Conservation (phyloP, 1,139 yeast genomes). For the Tardiomyces depauwii region DNA sequence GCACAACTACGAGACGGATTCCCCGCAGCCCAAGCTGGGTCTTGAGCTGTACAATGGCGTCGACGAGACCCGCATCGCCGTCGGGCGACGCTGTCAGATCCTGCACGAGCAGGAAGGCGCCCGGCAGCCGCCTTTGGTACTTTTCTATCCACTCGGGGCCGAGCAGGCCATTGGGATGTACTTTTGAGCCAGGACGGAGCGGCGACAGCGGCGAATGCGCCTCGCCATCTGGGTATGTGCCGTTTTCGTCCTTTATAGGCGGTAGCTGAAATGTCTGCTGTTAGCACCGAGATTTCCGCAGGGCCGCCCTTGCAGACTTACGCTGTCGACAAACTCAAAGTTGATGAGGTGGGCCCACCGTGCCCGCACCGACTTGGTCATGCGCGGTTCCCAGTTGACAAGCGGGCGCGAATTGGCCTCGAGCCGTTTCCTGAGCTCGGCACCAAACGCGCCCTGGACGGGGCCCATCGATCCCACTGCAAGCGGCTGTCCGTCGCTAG, state of each 20-base stretch:
- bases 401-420: not conserved
- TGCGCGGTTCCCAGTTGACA: not conserved
- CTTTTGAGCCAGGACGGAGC: constrained; percentile 25
- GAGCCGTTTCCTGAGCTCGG: not conserved
- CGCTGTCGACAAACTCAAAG: constrained; percentile 3
- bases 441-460: not conserved
- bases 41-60: constrained; percentile 17
- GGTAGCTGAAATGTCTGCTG: not conserved
- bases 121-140: constrained; percentile 33
- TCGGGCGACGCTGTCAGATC: constrained; percentile 23
- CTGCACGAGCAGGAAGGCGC: constrained; percentile 23
- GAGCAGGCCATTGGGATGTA: constrained; percentile 34
- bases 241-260: not conserved
- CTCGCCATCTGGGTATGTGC: constrained; percentile 18
- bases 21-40: constrained; percentile 23
- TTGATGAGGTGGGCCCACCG: constrained; percentile 1
- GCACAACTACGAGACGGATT: constrained; percentile 25
- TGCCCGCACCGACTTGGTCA: not conserved
- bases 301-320: not conserved
- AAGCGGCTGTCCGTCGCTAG: constrained; percentile 11
- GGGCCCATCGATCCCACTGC: constrained; percentile 8
- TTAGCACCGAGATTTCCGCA: not conserved
- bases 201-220: constrained; percentile 32
- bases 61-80: constrained; percentile 26
- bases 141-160: constrained; percentile 39